phyloP scores from a whole-genome alignment of 2,329 filamentous ascomycete species.

The Massarina eburnea region DNA sequence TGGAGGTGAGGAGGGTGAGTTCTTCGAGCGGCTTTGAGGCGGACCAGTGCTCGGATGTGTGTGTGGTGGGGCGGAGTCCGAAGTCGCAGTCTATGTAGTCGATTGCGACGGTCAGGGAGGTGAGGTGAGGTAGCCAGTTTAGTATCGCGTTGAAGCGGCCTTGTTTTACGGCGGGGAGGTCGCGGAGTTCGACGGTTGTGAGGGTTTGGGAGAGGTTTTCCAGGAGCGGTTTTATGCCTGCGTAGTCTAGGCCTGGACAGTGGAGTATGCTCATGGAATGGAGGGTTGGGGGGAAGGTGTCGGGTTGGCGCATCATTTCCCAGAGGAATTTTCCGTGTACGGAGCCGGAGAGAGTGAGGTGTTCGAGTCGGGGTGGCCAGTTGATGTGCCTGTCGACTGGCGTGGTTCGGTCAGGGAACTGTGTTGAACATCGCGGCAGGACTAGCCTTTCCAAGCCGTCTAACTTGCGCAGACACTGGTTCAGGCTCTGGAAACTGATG shows the following conservation, averaged over 20 bases:
- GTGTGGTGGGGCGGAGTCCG: slow-evolving; percentile 25
- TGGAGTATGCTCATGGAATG: slow-evolving; percentile 43
- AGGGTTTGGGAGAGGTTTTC: slow-evolving; percentile 34
- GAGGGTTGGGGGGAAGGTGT: slow-evolving; percentile 34
- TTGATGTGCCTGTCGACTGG: slow-evolving; percentile 23
- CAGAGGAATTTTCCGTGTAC: slow-evolving; percentile 47
- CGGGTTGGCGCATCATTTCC: slow-evolving; percentile 36
- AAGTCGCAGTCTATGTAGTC: slow-evolving; percentile 51
- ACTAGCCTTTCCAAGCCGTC: slow-evolving; percentile 47
- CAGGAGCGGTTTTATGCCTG: slow-evolving; percentile 42
- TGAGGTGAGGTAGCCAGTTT: slow-evolving; percentile 43
- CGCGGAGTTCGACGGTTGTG: slow-evolving; percentile 41
- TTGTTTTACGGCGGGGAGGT: slow-evolving; percentile 44
- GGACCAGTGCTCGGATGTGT: slow-evolving; percentile 14
- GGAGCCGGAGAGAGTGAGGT: slow-evolving; percentile 48
- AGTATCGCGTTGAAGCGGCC: slow-evolving; percentile 46
- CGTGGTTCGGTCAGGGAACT: slow-evolving; percentile 28
- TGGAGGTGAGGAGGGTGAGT: slow-evolving; percentile 43
- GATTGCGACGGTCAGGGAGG: slow-evolving; percentile 46
- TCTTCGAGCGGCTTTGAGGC: slow-evolving; percentile 37
- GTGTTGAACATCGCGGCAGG: slow-evolving; percentile 46
- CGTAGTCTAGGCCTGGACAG: slow-evolving; percentile 43
- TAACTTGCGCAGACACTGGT: slow-evolving; percentile 54
- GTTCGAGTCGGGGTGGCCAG: slow-evolving; percentile 49
- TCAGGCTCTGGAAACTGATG: slow-evolving; percentile 52